phyloP scores from a whole-genome alignment of 345 rosid species.

The Salix brachista region DNA sequence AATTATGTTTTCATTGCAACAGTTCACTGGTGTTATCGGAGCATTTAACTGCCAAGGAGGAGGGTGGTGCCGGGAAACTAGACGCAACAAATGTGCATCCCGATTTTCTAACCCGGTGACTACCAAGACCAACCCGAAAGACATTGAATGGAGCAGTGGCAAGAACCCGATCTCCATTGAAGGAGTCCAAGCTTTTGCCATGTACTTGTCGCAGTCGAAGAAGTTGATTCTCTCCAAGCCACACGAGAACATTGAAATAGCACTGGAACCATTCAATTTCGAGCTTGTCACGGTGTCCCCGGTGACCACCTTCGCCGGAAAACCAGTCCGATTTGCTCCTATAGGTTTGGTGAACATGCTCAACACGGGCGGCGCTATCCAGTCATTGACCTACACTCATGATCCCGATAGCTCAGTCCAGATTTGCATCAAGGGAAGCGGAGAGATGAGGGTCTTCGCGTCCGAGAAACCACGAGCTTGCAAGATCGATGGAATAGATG shows the following conservation, averaged over 20 bases:
- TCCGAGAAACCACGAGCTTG: conserved; percentile 60
- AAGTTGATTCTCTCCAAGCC: conserved; percentile 56
- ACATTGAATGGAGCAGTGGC: conserved; percentile 84
- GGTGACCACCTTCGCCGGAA: conserved; percentile 36
- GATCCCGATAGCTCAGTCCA: conserved; percentile 26
- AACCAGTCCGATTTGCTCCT: conserved; percentile 61
- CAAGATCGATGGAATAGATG: conserved; percentile 56
- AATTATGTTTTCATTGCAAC: not conserved
- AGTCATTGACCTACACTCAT: conserved; percentile 34
- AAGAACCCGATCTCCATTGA: conserved; percentile 60
- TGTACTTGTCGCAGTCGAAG: conserved; percentile 70
- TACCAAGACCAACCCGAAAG: conserved; percentile 48
- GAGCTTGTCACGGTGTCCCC: conserved; percentile 85
- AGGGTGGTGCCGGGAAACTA: conserved; percentile 80
- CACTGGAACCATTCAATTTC: conserved; percentile 71
- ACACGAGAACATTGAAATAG: conserved; percentile 43
- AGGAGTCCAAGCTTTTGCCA: conserved; percentile 50
- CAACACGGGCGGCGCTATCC: conserved; percentile 80
- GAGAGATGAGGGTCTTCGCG: conserved; percentile 68
- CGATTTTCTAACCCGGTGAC: conserved; percentile 50
- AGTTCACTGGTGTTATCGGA: conserved; percentile 83
- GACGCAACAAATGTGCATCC: conserved; percentile 73
- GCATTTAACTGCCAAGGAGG: conserved; percentile 99
- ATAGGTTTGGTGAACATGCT: conserved; percentile 87
- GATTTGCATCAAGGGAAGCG: conserved; percentile 60